Evolutionary conservation across 2,329 filamentous ascomycete species (phyloP).

Genomic region (Microcera coccophila): DNA sequence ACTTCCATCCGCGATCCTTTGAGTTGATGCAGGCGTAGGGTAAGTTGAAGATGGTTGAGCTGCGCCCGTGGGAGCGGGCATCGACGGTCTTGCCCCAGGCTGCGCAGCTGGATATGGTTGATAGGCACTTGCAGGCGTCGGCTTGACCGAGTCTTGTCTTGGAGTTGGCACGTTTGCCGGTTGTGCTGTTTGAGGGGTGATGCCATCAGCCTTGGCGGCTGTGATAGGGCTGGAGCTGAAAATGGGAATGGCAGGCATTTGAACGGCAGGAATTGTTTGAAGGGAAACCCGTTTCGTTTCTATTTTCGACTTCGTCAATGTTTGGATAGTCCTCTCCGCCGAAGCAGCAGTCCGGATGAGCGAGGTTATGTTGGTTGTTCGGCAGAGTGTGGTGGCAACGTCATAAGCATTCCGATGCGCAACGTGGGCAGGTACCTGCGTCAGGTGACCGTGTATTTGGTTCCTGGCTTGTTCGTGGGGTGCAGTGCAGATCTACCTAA

Average conservation of each 20-base stretch:
- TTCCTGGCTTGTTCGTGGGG: too few relatives aligned
- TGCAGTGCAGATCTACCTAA: too few relatives aligned
- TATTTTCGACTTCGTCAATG: neutral
- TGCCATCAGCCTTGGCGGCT: slow-evolving; percentile 49
- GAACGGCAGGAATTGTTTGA: slow-evolving; percentile 12
- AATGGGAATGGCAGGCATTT: slow-evolving; percentile 60
- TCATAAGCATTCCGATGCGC: neutral
- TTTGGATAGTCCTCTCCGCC: neutral
- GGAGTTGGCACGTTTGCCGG: slow-evolving; percentile 18
- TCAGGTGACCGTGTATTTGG: too few relatives aligned
- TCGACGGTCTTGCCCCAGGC: slow-evolving; percentile 17
- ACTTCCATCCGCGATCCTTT: slow-evolving; percentile 28
- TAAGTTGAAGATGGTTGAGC: slow-evolving; percentile 30
- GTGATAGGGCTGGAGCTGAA: slow-evolving; percentile 58
- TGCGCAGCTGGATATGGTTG: slow-evolving; percentile 25
- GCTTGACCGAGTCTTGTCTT: slow-evolving; percentile 16
- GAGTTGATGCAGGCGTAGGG: slow-evolving; percentile 43
- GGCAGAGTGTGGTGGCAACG: neutral
- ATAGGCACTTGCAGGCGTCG: slow-evolving; percentile 31
- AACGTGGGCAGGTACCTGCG: too few relatives aligned
- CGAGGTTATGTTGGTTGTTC: too few relatives aligned
- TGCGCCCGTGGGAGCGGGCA: slow-evolving; percentile 2
- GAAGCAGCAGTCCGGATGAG: neutral
- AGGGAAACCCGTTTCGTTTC: neutral
- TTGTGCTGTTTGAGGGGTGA: slow-evolving; percentile 44